Conservation (phyloP, 805 yeast genomes). For the Candida odintsovae region DNA sequence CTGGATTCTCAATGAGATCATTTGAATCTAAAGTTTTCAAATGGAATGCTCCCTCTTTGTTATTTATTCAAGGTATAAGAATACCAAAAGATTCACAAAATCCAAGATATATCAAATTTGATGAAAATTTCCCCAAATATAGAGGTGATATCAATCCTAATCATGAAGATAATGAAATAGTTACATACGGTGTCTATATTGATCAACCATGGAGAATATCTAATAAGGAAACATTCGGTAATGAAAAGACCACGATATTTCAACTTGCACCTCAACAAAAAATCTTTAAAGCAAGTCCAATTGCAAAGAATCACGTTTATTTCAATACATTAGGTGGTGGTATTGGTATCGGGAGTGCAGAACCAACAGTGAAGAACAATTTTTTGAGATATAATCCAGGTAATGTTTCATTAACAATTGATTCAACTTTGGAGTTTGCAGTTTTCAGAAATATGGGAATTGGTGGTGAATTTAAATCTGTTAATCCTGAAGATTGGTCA, state of each 20-base stretch:
- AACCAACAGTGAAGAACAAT: slow-evolving; percentile 49
- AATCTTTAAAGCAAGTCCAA: slow-evolving; percentile 35
- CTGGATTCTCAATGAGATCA: slow-evolving; percentile 86
- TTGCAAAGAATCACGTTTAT: slow-evolving; percentile 42
- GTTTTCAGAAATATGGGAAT: slow-evolving; percentile 64
- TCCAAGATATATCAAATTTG: slow-evolving; percentile 46
- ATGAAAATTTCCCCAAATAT: slow-evolving; percentile 40
- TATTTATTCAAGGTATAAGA: slow-evolving; percentile 57
- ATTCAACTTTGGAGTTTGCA: slow-evolving; percentile 73
- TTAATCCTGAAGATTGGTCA: slow-evolving; percentile 20
- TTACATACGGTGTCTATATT: slow-evolving; percentile 61
- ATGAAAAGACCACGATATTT: slow-evolving; percentile 46
- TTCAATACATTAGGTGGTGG: slow-evolving; percentile 76
- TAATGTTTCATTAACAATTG: slow-evolving; percentile 73
- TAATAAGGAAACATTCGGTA: slow-evolving; percentile 70
- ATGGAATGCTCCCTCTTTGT: slow-evolving; percentile 83
- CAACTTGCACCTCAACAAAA: slow-evolving; percentile 66
- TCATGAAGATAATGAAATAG: slow-evolving; percentile 31
- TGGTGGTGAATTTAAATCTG: slow-evolving; percentile 44
- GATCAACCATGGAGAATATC: slow-evolving; percentile 74
- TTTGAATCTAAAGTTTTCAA: slow-evolving; percentile 79
- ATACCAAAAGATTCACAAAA: slow-evolving; percentile 25
- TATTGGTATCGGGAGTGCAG: slow-evolving; percentile 71
- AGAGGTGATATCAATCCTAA: slow-evolving; percentile 20
- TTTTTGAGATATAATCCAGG: slow-evolving; percentile 55